Evolutionary conservation across 331 rosid species (phyloP).

Genomic region (Pyrus hybrid): DNA sequence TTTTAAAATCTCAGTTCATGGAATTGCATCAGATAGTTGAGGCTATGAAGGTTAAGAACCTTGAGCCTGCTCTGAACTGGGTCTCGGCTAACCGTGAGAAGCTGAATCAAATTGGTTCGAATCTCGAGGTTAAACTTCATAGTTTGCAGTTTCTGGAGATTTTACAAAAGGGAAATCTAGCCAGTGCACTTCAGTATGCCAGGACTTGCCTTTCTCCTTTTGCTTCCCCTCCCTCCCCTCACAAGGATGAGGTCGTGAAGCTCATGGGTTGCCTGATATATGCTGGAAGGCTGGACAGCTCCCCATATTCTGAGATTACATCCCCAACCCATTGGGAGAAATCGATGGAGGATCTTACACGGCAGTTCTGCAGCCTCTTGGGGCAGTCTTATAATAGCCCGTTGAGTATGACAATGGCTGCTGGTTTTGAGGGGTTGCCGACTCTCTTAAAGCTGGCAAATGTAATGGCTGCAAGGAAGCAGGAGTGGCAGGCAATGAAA

Average conservation of each 20-base stretch:
- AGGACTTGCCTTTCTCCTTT: conserved; percentile 58
- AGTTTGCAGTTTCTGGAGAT: conserved; percentile 66
- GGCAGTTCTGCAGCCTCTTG: conserved; percentile 58
- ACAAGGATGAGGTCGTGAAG: conserved; percentile 69
- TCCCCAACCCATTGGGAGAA: conserved; percentile 65
- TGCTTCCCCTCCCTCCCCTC: conserved; percentile 39
- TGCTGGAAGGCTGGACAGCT: conserved; percentile 51
- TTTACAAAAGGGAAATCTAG: conserved; percentile 42
- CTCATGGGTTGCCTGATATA: conserved; percentile 80
- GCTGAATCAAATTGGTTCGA: conserved; percentile 48
- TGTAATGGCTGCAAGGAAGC: conserved; percentile 84
- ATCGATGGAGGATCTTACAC: conserved; percentile 54
- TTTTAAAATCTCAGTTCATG: conserved; percentile 47
- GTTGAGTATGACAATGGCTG: conserved; percentile 57
- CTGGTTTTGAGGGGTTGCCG: conserved; percentile 79
- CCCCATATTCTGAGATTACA: conserved; percentile 62
- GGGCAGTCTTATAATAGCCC: conserved; percentile 64
- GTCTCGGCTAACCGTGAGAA: conserved; percentile 41
- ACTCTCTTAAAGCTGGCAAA: conserved; percentile 69
- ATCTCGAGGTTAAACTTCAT: conserved; percentile 66
- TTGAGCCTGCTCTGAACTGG: conserved; percentile 83
- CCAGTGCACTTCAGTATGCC: conserved; percentile 61
- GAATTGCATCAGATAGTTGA: conserved; percentile 65
- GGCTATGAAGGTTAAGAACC: conserved; percentile 55
- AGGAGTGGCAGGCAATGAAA: conserved; percentile 76